A percentile compares a stretch with the other conserved stretches of the same genome.
Conservation (phyloP, 2,329 filamentous ascomycete species). For the Lasiodiplodia theobromae region DNA sequence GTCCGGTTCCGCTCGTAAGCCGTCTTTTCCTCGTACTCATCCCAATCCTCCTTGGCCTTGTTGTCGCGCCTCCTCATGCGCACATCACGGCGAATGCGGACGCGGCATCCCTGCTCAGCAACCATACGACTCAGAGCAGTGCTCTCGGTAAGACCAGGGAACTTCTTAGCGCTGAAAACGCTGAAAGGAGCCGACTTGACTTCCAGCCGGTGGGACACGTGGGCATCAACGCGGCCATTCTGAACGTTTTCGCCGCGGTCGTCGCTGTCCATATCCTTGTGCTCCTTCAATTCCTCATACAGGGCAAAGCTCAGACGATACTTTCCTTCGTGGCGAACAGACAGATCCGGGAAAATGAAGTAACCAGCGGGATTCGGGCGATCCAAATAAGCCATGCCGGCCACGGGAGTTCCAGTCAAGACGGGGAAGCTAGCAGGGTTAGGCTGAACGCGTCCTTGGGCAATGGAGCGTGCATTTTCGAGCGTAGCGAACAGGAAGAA, state of each 20-base stretch:
- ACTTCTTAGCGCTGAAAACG: constrained; percentile 98
- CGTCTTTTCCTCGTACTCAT: constrained; percentile 67
- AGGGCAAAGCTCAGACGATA: constrained; percentile 92
- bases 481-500: constrained; percentile 97
- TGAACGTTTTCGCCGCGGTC: constrained; percentile 43
- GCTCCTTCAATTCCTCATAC: constrained; percentile 91
- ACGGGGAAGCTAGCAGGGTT: constrained; percentile 78
- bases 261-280: constrained; percentile 74
- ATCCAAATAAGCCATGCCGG: constrained; percentile 94
- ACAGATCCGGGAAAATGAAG: constrained; percentile 97
- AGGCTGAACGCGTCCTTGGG: constrained; percentile 72
- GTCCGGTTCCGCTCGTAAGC: constrained; percentile 58
- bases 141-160: constrained; percentile 90
- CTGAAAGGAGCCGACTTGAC: constrained; percentile 87
- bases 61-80: constrained; percentile 85
- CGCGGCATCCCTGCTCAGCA: constrained; percentile 94
- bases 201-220: constrained; percentile 85
- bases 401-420: constrained; percentile 91
- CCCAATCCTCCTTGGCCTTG: constrained; percentile 70
- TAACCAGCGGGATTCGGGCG: constrained; percentile 82
- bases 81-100: constrained; percentile 92
- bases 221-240: constrained; percentile 51
- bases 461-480: constrained; percentile 57
- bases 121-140: constrained; percentile 88
- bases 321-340: constrained; percentile 91